Percentiles rank a stretch among this genome's conserved stretches.
These are phyloP conservation scores for Cerrena zonata DNA, from an alignment of 1,284 basidiomycete species.

Conservation along the genomic window DNA sequence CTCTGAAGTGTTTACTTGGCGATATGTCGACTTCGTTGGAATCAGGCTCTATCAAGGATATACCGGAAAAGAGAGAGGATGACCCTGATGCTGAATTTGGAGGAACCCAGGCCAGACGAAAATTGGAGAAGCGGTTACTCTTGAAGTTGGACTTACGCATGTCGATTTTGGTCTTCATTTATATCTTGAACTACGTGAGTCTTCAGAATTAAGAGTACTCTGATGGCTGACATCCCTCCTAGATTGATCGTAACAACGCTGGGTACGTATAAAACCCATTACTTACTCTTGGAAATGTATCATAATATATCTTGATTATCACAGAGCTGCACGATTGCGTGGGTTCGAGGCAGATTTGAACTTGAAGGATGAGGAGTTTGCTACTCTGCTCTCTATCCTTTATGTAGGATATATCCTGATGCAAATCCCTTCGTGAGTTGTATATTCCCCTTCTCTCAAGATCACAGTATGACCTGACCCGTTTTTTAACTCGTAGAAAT, in stretches of 20 bases:
- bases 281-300: background rate
- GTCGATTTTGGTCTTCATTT: slow-evolving; percentile 61
- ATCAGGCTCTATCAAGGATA: background rate
- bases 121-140: slow-evolving; percentile 49
- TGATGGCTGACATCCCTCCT: too few relatives aligned
- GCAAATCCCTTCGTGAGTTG: slow-evolving; percentile 69
- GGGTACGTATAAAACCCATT: slow-evolving; percentile 33
- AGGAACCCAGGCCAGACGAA: slow-evolving; percentile 34
- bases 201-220: too few relatives aligned
- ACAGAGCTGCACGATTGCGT: slow-evolving; percentile 54
- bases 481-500: slow-evolving; percentile 45
- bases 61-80: background rate
- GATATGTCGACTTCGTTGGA: too few relatives aligned
- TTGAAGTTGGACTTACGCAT: slow-evolving; percentile 60
- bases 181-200: slow-evolving; percentile 62
- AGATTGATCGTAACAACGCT: slow-evolving; percentile 67
- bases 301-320: background rate
- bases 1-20: too few relatives aligned
- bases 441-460: slow-evolving; percentile 2
- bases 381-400: slow-evolving; percentile 66
- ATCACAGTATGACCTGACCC: slow-evolving; percentile 3
- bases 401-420: slow-evolving; percentile 77
- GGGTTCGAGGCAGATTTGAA: slow-evolving; percentile 69
- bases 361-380: slow-evolving; percentile 61
- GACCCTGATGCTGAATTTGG: slow-evolving; percentile 35